Evolutionary conservation across 306 rosid species (phyloP), one percentile per base, ranked within the genome.

Genomic region (Fragaria iinumae): DNA sequence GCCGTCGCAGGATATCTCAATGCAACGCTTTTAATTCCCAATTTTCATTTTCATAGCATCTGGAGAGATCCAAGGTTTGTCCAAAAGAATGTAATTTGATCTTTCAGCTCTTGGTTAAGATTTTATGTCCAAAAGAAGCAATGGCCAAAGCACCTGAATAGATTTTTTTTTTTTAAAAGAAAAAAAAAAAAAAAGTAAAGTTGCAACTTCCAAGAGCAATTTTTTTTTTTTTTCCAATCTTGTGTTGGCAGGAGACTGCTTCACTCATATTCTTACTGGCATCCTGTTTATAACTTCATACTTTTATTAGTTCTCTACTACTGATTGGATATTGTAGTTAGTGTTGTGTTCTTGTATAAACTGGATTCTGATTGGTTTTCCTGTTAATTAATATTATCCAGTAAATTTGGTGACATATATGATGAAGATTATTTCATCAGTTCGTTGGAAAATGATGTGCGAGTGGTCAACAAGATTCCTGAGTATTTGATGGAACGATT

Each of bases 51-150:
- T 82, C 98, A 95, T 80, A 95, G 98, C 91, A 89, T 95, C 84
- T 95, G 98, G 98, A 90, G 93, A 89, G 98, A 95, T 84, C 98
- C 96, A 62, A 95, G 98, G 98, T 95, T 82, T 74, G 96, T 2
- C 32, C 32, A 29, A 29, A 29, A 29, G 32, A 29, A 29, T 29
- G 1, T 29, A 29, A 29, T 52, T 59, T 63, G 69, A 38, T 14
- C 48, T 39, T 56, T 27, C 39, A 13, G 39, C 41, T 16, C 68
- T 41, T 32, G 2, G 21, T 39, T 8, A 21, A 39, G 2, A 3
- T 8, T 55, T 72, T 16, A 6, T 10, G 36, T 38, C 12, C 38
- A 32, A 50, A 50, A 11, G 11, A 71, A 41, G 34, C 34, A 52
- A 71, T 12, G 18, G 6, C n/a, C 8, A 12, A 36, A 36, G 4